Percentiles rank a stretch among this genome's conserved stretches.
These are phyloP conservation scores for Petunia axillaris DNA, from an alignment of 257 asterid genomes.

Conservation along the genomic window DNA sequence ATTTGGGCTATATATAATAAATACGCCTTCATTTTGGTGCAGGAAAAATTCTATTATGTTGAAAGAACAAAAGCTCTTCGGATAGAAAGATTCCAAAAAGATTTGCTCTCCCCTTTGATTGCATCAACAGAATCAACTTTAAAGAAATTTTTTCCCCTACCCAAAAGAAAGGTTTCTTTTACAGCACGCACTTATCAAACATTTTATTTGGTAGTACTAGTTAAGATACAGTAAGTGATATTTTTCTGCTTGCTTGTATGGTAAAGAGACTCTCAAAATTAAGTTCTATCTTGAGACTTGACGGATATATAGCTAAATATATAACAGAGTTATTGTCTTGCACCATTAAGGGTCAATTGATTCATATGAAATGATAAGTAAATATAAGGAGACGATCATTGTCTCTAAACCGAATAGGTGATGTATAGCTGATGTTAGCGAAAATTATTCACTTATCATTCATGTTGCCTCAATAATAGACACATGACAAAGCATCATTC, in stretches of 20 bases:
- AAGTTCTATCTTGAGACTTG: background rate
- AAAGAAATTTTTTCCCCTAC: conserved; percentile 1
- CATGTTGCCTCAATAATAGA: conserved; percentile 14
- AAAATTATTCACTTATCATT: background rate
- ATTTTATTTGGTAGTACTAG: background rate
- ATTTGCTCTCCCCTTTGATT: conserved; percentile 16
- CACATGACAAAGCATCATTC: conserved; percentile 22
- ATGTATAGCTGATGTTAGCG: background rate
- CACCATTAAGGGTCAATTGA: no score
- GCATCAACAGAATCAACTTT: conserved; percentile 16
- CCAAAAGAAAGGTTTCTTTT: conserved; percentile 8
- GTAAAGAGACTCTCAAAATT: background rate
- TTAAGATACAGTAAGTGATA: background rate
- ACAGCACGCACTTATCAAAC: background rate
- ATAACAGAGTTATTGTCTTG: no score
- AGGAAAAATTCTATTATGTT: background rate
- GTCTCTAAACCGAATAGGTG: background rate
- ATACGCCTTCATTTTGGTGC: background rate
- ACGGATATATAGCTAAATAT: no score
- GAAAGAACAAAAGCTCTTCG: conserved; percentile 22
- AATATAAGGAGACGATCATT: no score
- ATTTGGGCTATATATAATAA: conserved; percentile 2
- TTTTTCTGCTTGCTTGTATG: conserved; percentile 3
- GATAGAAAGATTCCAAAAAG: conserved; percentile 22
- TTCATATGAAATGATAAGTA: no score